A percentile compares a stretch with the other conserved stretches of the same genome.
These are phyloP conservation scores for Zygosaccharomyces rouxii DNA, from an alignment of 805 yeast genomes.

Conservation along the genomic window DNA sequence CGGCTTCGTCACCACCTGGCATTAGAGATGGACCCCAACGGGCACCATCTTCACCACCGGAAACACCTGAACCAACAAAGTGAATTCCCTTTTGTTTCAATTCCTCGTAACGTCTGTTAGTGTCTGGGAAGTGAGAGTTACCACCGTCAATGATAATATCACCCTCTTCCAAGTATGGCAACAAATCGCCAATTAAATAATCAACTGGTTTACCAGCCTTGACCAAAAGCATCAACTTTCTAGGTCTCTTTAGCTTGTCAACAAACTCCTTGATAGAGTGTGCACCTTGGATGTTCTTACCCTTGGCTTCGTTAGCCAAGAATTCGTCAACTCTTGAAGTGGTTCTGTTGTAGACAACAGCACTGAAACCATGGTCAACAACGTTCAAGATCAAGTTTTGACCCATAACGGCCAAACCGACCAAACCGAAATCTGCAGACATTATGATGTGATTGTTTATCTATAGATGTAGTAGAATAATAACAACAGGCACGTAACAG, in stretches of 20 bases:
- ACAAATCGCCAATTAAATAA: constrained; percentile 77
- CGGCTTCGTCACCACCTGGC: constrained; percentile 99
- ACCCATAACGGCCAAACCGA: constrained; percentile 99
- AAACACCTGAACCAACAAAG: constrained; percentile 98
- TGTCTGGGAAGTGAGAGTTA: constrained; percentile 98
- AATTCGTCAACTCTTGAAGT: constrained; percentile 92
- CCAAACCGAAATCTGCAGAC: constrained; percentile 86
- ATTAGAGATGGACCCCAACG: constrained; percentile 97
- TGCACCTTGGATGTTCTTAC: constrained; percentile 93
- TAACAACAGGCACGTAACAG: too few relatives aligned
- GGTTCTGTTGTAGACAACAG: constrained; percentile 98
- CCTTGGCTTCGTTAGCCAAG: constrained; percentile 93
- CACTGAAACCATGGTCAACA: constrained; percentile 98
- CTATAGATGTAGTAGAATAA: not conserved
- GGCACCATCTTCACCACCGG: constrained; percentile 99
- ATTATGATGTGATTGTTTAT: not conserved
- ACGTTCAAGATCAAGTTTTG: constrained; percentile 95
- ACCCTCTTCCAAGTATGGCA: constrained; percentile 90
- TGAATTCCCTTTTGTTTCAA: constrained; percentile 80
- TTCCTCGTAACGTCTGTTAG: constrained; percentile 94
- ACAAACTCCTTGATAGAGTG: constrained; percentile 84
- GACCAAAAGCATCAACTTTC: constrained; percentile 89
- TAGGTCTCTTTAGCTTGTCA: constrained; percentile 90
- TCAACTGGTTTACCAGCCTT: constrained; percentile 98
- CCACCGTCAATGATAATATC: constrained; percentile 99